Base-by-base conservation (phyloP, 306 rosid genomes). In the Carpinus viminea region DNA sequence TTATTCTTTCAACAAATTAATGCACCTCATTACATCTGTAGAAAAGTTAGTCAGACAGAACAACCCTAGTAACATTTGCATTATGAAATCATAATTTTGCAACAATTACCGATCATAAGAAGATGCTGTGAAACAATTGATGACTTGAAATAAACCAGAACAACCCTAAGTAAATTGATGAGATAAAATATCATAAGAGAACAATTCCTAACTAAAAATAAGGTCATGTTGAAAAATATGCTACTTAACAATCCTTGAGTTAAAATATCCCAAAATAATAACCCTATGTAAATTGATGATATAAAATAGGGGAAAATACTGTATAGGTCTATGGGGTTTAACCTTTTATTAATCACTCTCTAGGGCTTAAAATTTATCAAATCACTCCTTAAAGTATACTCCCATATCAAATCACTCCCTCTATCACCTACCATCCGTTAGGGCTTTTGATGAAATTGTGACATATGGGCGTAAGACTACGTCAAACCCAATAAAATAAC, bases 21-120 rank as follows among this genome's bases (percentile, higher is more conserved):
- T 86, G 41, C 97, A 96, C 88, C 94, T 90, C 92, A 86, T 94
- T 61, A 94, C 98, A 90, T 94, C 97, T 94, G 93, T 81, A 86
- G 48, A 76, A 89, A 83, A 75, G 70, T 69, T 41, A 51, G 72
- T 81, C 61, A 81, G 82, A 31, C 74, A 76, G 51, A 20, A 21
- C 13, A 57, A 38, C 6, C 15, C 34, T 17, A 9, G 51, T 51
- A 34, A 15, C 43, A 34, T 62, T 31, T 34, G 69, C 21, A 62
- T 64, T 60, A 26, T 3, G 36, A 60, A 36, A 36, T 34, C 45
- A 16, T 64, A 36, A 64, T 64, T 16, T 34, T 64, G 43, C 45
- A 31, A 28, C 18, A 34, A 64, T 16, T 64, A 12, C 21, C 16
- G n/a, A 15, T 31, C 13, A 8, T 64, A 31, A 64, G 46, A 64